Conservation (phyloP, 306 rosid genomes). For the Fagus crenata region DNA sequence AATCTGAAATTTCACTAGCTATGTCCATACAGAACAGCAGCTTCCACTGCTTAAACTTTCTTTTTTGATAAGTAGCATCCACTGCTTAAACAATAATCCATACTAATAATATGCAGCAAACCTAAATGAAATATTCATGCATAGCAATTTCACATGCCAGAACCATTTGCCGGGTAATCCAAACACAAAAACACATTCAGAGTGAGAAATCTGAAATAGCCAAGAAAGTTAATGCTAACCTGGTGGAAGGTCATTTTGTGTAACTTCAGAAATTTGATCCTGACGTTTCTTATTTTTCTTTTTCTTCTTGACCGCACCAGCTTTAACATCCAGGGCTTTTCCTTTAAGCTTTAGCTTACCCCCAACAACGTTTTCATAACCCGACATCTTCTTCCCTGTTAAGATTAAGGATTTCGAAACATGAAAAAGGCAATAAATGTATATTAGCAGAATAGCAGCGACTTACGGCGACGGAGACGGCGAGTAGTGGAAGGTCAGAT, state of each 20-base stretch:
- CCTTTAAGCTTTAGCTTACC: conserved; percentile 98
- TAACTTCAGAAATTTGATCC: conserved; percentile 44
- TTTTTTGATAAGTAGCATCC: no score
- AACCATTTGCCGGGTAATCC: no score
- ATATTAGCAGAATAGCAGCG: no score
- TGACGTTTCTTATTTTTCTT: conserved; percentile 66
- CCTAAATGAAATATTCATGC: no score
- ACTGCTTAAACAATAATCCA: no score
- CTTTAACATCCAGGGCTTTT: conserved; percentile 94
- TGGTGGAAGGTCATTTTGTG: conserved; percentile 55
- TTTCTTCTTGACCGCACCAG: conserved; percentile 87
- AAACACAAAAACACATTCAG: background rate
- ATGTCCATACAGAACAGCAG: background rate
- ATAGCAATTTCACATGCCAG: no score
- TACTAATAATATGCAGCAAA: no score
- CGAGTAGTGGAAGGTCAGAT: no score
- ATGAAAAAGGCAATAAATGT: background rate
- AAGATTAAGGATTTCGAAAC: background rate
- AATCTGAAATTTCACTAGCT: background rate
- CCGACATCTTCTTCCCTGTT: conserved; percentile 53
- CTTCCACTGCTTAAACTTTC: background rate
- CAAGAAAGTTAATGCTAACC: conserved; percentile 39
- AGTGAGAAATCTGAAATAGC: background rate
- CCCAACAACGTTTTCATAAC: conserved; percentile 80
- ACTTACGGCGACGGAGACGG: no score